phyloP scores from a whole-genome alignment of 495 filamentous ascomycete species.

The Tuber umbilicatum region DNA sequence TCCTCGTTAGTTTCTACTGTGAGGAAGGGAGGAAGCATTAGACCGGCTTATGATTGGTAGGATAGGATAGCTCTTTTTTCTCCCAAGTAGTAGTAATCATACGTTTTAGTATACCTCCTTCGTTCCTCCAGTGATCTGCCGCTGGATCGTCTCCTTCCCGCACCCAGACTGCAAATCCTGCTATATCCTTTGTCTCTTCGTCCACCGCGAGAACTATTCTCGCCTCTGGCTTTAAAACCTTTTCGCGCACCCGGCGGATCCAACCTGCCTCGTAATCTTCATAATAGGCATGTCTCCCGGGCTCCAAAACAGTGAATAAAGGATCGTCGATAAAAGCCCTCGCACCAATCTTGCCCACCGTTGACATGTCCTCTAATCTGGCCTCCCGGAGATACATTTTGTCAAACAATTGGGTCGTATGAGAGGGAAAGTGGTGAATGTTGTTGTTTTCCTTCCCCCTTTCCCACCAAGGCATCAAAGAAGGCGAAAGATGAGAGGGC shows the following conservation, averaged over 20 bases:
- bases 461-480: background rate
- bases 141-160: slow-evolving; percentile 18
- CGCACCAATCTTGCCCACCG: slow-evolving; percentile 16
- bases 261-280: slow-evolving; percentile 19
- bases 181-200: slow-evolving; percentile 13
- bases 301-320: slow-evolving; percentile 20
- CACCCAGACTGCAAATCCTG: slow-evolving; percentile 21
- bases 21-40: background rate
- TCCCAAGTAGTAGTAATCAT: background rate
- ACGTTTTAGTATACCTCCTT: slow-evolving; percentile 19
- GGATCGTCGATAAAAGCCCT: slow-evolving; percentile 13
- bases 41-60: background rate
- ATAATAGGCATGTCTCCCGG: slow-evolving; percentile 15
- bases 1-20: background rate
- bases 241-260: background rate
- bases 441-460: background rate
- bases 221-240: background rate
- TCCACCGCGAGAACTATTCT: slow-evolving; percentile 6
- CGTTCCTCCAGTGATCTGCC: background rate
- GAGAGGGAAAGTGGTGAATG: background rate
- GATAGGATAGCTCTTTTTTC: background rate
- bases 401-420: background rate
- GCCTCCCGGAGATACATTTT: slow-evolving; percentile 24
- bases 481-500: background rate
- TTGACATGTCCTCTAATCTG: slow-evolving; percentile 18